These are phyloP conservation scores for Neltuma alba DNA, from an alignment of 306 rosid species.

Conservation along the genomic window DNA sequence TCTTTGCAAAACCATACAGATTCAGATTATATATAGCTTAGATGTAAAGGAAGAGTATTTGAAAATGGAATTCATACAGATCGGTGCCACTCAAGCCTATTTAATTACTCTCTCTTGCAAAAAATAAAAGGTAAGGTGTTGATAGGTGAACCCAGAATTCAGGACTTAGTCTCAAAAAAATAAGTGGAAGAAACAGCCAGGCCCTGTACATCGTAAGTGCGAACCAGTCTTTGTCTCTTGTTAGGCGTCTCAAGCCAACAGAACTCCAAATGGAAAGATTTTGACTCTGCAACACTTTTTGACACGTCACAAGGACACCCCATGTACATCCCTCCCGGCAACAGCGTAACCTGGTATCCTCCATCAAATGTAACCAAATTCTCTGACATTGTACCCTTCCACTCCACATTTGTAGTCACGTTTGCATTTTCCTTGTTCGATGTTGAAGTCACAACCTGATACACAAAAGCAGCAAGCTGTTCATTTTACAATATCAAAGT, in stretches of 20 bases:
- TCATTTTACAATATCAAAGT: neutral
- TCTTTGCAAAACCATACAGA: neutral
- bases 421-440: slow-evolving; percentile 48
- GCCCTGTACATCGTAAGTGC: slow-evolving; percentile 90
- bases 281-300: slow-evolving; percentile 67
- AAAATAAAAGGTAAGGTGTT: neutral
- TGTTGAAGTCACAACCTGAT: slow-evolving; percentile 73
- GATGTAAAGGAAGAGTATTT: neutral
- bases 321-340: slow-evolving; percentile 97
- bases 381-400: slow-evolving; percentile 75
- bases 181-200: slow-evolving; percentile 94
- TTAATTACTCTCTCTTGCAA: neutral
- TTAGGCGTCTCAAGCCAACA: slow-evolving; percentile 86
- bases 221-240: slow-evolving; percentile 85
- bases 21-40: neutral
- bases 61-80: neutral
- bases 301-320: slow-evolving; percentile 86
- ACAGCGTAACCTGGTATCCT: slow-evolving; percentile 75
- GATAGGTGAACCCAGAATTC: slow-evolving; percentile 15
- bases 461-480: slow-evolving; percentile 17
- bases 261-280: slow-evolving; percentile 91
- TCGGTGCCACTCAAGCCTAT: neutral
- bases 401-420: slow-evolving; percentile 73
- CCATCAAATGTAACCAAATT: slow-evolving; percentile 68
- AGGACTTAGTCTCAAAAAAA: slow-evolving; percentile 66